A percentile compares a stretch with the other conserved stretches of the same genome.
Conservation (phyloP, 495 filamentous ascomycete species). For the Pseudoneurospora amorphoporcata region DNA sequence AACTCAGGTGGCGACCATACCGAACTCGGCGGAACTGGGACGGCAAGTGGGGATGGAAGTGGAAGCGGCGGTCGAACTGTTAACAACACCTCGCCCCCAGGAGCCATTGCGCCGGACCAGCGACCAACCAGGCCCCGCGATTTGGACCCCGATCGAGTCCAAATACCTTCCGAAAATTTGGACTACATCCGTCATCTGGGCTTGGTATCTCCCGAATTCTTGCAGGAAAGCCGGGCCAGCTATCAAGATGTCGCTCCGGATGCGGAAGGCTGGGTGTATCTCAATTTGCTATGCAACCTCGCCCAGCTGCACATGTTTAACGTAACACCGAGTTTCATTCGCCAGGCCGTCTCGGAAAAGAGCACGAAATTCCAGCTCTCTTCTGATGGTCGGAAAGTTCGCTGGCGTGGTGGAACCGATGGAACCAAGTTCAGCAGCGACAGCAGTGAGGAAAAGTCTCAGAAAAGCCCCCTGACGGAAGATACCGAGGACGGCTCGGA, state of each 20-base stretch:
- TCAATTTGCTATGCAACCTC: slow-evolving; percentile 73
- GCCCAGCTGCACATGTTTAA: slow-evolving; percentile 71
- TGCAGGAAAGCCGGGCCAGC: slow-evolving; percentile 2
- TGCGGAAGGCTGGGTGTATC: slow-evolving; percentile 62
- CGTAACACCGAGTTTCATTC: slow-evolving; percentile 63
- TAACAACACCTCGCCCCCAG: slow-evolving; percentile 33
- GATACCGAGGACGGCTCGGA: slow-evolving; percentile 29
- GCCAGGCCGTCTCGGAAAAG: slow-evolving; percentile 51
- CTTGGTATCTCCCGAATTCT: slow-evolving; percentile 39
- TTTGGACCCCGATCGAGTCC: slow-evolving; percentile 56
- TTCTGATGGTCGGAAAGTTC: slow-evolving; percentile 58
- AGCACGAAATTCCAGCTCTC: slow-evolving; percentile 65
- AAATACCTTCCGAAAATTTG: slow-evolving; percentile 61
- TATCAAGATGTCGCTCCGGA: slow-evolving; percentile 38
- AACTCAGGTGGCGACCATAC: slow-evolving; percentile 31
- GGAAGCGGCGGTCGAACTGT: slow-evolving; percentile 16
- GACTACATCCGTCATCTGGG: slow-evolving; percentile 65
- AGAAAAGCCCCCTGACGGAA: slow-evolving; percentile 28
- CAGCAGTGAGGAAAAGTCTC: slow-evolving; percentile 33
- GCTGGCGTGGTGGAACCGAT: slow-evolving; percentile 59
- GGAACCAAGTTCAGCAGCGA: slow-evolving; percentile 51
- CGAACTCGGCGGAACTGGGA: slow-evolving; percentile 24
- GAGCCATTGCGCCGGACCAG: slow-evolving; percentile 42
- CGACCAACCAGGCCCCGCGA: slow-evolving; percentile 63
- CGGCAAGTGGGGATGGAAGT: slow-evolving; percentile 20